Evolutionary conservation across 2,329 filamentous ascomycete species (phyloP).

Genomic region (Dothistroma pini): DNA sequence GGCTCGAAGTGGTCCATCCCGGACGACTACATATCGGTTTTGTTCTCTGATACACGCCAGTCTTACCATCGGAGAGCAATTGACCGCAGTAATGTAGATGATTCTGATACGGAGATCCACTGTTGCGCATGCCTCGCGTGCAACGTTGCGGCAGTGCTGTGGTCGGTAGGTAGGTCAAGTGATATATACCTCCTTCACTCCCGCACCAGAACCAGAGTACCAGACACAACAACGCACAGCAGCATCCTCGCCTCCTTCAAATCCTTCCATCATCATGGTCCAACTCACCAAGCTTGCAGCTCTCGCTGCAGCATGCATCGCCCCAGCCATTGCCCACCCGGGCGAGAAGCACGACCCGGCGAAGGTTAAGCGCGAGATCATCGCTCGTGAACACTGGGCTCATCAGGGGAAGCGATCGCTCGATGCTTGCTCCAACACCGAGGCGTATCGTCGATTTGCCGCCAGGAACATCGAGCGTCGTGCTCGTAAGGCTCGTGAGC

Average conservation of each 20-base stretch:
- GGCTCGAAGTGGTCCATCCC: background rate
- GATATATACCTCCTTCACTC: background rate
- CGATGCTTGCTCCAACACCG: slow-evolving; percentile 15
- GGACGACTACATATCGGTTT: background rate
- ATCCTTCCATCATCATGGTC: slow-evolving; percentile 9
- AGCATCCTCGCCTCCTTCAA: background rate
- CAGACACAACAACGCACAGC: background rate
- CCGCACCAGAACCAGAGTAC: background rate
- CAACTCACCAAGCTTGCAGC: slow-evolving; percentile 17
- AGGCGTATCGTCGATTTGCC: slow-evolving; percentile 13
- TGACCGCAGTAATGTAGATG: background rate
- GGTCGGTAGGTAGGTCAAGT: background rate
- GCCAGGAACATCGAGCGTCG: slow-evolving; percentile 14
- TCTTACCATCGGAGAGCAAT: background rate
- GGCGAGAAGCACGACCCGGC: slow-evolving; percentile 34
- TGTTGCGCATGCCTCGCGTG: background rate
- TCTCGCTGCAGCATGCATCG: slow-evolving; percentile 16
- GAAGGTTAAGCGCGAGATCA: slow-evolving; percentile 33
- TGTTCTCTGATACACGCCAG: background rate
- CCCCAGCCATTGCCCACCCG: slow-evolving; percentile 30
- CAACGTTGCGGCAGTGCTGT: background rate
- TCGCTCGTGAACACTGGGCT: slow-evolving; percentile 26
- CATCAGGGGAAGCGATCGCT: slow-evolving; percentile 15
- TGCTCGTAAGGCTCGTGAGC: slow-evolving; percentile 12
- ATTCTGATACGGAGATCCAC: background rate